Evolutionary conservation across 129 eudicot species (phyloP).

Genomic region (Ambrosia artemisiifolia): DNA sequence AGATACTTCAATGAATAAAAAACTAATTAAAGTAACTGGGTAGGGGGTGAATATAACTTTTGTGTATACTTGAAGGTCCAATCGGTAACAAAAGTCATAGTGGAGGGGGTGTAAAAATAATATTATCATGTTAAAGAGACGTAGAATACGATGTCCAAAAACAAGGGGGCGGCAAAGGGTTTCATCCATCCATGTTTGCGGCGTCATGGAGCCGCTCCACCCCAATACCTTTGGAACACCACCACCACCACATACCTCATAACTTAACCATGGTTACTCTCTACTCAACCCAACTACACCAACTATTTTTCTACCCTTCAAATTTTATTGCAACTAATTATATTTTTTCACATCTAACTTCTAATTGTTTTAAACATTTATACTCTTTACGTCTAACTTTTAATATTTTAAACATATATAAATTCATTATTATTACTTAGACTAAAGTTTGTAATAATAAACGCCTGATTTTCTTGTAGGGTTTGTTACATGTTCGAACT

Average conservation of each 20-base stretch:
- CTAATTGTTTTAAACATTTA: not conserved
- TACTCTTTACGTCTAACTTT: no score
- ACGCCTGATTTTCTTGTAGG: no score
- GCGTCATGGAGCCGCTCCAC: slow-evolving; percentile 76
- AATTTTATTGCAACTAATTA: not conserved
- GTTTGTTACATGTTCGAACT: no score
- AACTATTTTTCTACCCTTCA: slow-evolving; percentile 13
- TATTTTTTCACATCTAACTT: not conserved
- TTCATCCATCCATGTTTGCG: slow-evolving; percentile 43
- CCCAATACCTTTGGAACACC: slow-evolving; percentile 66
- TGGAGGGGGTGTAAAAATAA: slow-evolving; percentile 17
- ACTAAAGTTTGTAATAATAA: no score
- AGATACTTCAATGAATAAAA: no score
- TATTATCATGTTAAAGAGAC: slow-evolving; percentile 8
- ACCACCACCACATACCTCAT: not conserved
- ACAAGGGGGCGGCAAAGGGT: slow-evolving; percentile 39
- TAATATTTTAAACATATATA: no score
- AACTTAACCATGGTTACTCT: slow-evolving; percentile 31
- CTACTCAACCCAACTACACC: slow-evolving; percentile 9
- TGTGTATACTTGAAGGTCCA: not conserved
- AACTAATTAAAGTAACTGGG: not conserved
- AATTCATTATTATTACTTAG: no score
- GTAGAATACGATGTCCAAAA: slow-evolving; percentile 34
- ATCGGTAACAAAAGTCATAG: not conserved
- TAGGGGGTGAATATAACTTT: not conserved